Evolutionary conservation across 768 basidiomycete genomes (phyloP).

Genomic region (Neoboletus subvelutipes): DNA sequence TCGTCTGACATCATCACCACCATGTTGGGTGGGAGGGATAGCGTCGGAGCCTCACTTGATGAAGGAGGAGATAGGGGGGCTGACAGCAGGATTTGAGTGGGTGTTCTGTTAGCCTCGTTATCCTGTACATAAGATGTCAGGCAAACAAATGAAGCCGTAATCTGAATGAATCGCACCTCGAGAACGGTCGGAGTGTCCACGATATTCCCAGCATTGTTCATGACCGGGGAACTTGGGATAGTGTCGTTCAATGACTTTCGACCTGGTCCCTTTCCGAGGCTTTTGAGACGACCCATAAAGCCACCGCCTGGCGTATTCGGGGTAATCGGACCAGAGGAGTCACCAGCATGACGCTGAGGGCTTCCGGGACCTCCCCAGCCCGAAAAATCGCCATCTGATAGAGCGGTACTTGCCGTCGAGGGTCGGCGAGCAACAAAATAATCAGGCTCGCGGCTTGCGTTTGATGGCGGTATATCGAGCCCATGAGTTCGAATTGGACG

Average conservation of each 20-base stretch:
- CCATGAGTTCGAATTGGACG: conserved; percentile 45
- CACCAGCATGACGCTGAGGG: conserved; percentile 31
- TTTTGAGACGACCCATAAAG: conserved; percentile 79
- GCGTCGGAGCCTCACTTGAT: conserved; percentile 67
- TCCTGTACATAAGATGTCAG: conserved; percentile 21
- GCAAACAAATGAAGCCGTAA: background rate
- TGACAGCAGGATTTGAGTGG: conserved; percentile 54
- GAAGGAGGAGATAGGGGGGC: conserved; percentile 64
- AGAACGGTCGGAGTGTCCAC: conserved; percentile 16
- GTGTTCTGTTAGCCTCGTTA: conserved; percentile 41
- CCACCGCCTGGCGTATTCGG: conserved; percentile 53
- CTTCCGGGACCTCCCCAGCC: conserved; percentile 40
- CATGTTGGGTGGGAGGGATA: conserved; percentile 58
- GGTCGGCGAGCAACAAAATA: conserved; percentile 53
- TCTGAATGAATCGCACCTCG: conserved; percentile 25
- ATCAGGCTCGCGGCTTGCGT: conserved; percentile 41
- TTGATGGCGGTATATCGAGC: conserved; percentile 36
- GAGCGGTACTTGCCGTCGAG: conserved; percentile 41
- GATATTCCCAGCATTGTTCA: conserved; percentile 7
- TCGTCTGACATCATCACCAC: conserved; percentile 83
- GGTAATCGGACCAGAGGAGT: conserved; percentile 38
- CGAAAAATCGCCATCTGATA: conserved; percentile 53
- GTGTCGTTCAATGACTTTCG: conserved; percentile 26
- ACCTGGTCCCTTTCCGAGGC: conserved; percentile 61
- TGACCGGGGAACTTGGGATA: conserved; percentile 27